Evolutionary conservation across 495 filamentous ascomycete genomes (phyloP), one percentile per base, ranked within the genome.

Genomic region (Aspergillus mulundensis): DNA sequence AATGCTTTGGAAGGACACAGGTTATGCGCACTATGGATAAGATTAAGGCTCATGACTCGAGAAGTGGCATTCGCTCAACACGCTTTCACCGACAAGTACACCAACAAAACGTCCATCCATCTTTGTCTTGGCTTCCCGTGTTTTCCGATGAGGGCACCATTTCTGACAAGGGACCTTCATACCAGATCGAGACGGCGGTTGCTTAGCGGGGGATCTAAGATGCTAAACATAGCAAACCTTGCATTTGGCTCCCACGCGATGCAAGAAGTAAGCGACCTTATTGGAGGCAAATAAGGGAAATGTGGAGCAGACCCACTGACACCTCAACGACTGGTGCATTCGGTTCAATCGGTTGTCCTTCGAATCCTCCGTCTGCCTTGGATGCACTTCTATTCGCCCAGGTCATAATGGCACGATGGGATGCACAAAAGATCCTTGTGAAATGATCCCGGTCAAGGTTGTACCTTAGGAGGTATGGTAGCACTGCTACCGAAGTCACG

Each of bases 221-320:
- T 66, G 61, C 71, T 74, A 74, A 72, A 70, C 65, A 66, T 74
- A 74, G 71, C 54, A 70, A 66, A 63, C 65, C 70, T 71, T 72
- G 61, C 71, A 72, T 66, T n/a, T 66, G 66, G 69, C 64, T 61
- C 63, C 64, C 65, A 63, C 59, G 62, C 61, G 46, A 68, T 70
- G 70, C 59, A 71, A 69, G 69, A 64, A 53, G 50, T 28, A 36
- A 3, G 2, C 24, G 5, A 24, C 44, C 11, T 66, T 43, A 67
- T 73, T 68, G 67, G 67, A 23, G 25, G 11, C 21, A 47, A 24
- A 28, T 12, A 23, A 25, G 21, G 36, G 6, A 14, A 1, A 1
- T 34, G 53, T 52, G 61, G 54, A 39, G 50, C 18, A 5, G 24
- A 48, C 25, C 50, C 57, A 48, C 45, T 55, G 18, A 46, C 49